Evolutionary conservation across 371 early-diverging fungal genomes (phyloP), one percentile per base, ranked within the genome.

Genomic region (Basidiobolus meristosporus): DNA sequence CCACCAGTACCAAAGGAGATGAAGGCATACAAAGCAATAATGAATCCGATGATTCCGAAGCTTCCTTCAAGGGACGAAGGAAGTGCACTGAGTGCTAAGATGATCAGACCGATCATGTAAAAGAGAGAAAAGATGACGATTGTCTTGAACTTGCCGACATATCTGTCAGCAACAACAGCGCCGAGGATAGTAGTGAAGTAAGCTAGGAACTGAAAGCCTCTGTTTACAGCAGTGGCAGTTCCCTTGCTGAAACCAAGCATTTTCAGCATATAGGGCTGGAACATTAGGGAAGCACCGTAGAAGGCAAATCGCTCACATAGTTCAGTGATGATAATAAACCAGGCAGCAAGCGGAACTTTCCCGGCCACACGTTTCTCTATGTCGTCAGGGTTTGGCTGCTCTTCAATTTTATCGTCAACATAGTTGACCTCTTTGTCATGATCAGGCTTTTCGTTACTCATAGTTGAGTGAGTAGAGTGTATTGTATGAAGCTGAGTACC

Each of bases 1-100:
- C n/a, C n/a, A n/a, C n/a, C n/a, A n/a, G n/a, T n/a, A 42, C 87
- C 86, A 37, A 82, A 56, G 28, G 84, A 75, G 37, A 89, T 78
- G 39, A 89, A 57, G 40, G 75, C 53, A 41, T 64, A 59, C 31
- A 77, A 50, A 11, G 81, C 54, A 15, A 79, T 53, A 23, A 74
- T 50, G 38, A 77, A 70, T 9, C 80, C 72, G 1, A 79, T 68
- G 36, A 77, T 56, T 17, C 70, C 72, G 43, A 57, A 53, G 7
- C 63, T 56, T 32, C 50, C 56, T 31, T 52, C 60, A 43, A 80
- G 63, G 17, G 62, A 53, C 9, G 52, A 31, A 7, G 56, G 60
- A 17, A 68, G 53, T 2, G 82, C 55, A 10, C 79, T 71, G n/a
- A 76, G 48, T 1, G 76, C 60, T 32, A 82, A 50, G 30, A 82